Evolutionary conservation across 345 rosid genomes (phyloP).

Genomic region (Bretschneidera sinensis): DNA sequence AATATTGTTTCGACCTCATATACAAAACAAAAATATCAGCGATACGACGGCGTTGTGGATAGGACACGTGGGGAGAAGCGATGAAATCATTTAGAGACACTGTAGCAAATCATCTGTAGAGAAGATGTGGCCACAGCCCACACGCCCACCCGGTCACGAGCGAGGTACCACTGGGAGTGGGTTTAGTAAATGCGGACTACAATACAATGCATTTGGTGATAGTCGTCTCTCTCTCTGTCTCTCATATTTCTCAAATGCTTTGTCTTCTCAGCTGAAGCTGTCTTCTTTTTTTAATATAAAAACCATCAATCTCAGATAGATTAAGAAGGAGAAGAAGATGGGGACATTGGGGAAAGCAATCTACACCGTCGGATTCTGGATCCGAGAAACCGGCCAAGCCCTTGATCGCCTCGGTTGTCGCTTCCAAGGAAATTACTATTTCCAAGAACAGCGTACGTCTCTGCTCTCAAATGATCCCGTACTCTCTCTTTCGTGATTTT

Average conservation of each 20-base stretch:
- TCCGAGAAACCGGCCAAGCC: conserved; percentile 93
- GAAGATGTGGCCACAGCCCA: too few species aligned
- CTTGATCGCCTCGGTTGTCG: conserved; percentile 97
- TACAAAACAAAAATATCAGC: too few species aligned
- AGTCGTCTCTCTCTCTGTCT: conserved; percentile 1
- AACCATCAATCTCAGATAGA: conserved; percentile 5
- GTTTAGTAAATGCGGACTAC: conserved; percentile 1
- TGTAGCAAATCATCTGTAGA: background rate
- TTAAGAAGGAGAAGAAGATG: conserved; percentile 28
- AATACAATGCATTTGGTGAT: background rate
- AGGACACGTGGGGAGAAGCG: conserved; percentile 13
- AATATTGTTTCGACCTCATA: too few species aligned
- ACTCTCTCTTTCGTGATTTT: background rate
- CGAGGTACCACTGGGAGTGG: conserved; percentile 4
- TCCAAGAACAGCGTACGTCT: conserved; percentile 64
- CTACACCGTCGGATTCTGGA: conserved; percentile 87
- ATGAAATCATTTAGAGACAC: background rate
- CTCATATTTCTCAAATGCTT: background rate
- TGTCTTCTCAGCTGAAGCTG: background rate
- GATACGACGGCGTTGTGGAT: too few species aligned
- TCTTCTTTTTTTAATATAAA: background rate
- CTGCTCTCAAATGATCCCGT: background rate
- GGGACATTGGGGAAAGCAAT: conserved; percentile 74
- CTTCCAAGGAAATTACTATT: conserved; percentile 66
- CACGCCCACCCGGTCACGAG: background rate